Percentiles rank a stretch among this genome's conserved stretches.
Conservation (phyloP, 345 rosid species). For the Cochlearia excelsa region DNA sequence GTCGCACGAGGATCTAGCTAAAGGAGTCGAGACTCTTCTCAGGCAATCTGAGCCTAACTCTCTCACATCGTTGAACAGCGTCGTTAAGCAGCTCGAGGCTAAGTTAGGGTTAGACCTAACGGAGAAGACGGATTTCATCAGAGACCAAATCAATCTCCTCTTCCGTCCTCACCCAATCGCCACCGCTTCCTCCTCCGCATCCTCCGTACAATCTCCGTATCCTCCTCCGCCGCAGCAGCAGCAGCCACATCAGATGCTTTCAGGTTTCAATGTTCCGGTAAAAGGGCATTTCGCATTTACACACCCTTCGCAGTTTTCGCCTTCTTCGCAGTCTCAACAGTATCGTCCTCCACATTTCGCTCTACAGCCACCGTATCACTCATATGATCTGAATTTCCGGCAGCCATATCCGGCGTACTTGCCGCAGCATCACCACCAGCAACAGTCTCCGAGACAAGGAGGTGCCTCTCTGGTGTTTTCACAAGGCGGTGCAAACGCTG, state of each 20-base stretch:
- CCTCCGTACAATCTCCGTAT: slow-evolving; percentile 17
- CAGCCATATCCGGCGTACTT: slow-evolving; percentile 44
- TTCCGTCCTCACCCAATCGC: slow-evolving; percentile 51
- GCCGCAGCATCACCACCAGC: slow-evolving; percentile 35
- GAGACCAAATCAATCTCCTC: slow-evolving; percentile 75
- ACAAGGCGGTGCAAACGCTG: slow-evolving; percentile 23
- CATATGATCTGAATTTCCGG: slow-evolving; percentile 75
- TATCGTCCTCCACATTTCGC: slow-evolving; percentile 50
- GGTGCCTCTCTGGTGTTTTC: slow-evolving; percentile 20
- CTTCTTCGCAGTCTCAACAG: slow-evolving; percentile 37
- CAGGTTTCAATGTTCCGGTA: slow-evolving; percentile 31
- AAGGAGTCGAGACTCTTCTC: slow-evolving; percentile 73
- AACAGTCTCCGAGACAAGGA: slow-evolving; percentile 23
- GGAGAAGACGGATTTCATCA: slow-evolving; percentile 74
- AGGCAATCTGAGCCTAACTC: slow-evolving; percentile 67
- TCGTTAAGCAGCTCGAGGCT: slow-evolving; percentile 81
- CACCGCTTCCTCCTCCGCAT: slow-evolving; percentile 11
- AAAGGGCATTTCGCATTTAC: slow-evolving; percentile 64
- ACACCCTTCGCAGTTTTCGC: slow-evolving; percentile 46
- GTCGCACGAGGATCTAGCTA: slow-evolving; percentile 86
- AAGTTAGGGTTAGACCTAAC: slow-evolving; percentile 77
- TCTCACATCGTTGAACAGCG: slow-evolving; percentile 62
- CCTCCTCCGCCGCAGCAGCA: not conserved
- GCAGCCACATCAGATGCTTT: slow-evolving; percentile 19
- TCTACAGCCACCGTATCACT: slow-evolving; percentile 44